phyloP scores from a whole-genome alignment of 108 stramenopile species.

The Skeletonema marinoi region DNA sequence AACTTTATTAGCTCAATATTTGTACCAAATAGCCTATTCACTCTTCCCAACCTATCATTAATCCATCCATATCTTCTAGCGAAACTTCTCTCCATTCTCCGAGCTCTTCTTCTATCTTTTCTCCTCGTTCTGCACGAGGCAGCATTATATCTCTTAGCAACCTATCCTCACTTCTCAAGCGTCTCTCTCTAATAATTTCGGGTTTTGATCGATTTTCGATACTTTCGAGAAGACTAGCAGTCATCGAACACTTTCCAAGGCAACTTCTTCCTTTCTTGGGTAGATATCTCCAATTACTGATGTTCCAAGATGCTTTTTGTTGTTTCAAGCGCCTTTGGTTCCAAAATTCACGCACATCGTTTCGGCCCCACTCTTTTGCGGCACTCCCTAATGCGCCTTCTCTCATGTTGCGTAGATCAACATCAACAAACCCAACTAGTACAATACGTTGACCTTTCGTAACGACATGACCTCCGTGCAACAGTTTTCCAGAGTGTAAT shows the following conservation, averaged over 20 bases:
- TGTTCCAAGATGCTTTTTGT: slow-evolving; percentile 41
- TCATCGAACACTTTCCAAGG: slow-evolving; percentile 3
- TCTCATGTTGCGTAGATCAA: slow-evolving; percentile 54
- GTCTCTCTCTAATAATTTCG: slow-evolving; percentile 49
- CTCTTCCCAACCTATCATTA: slow-evolving; percentile 10
- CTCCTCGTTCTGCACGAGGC: slow-evolving; percentile 39
- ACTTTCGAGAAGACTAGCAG: slow-evolving; percentile 34
- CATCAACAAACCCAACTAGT: slow-evolving; percentile 77
- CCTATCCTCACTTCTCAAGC: slow-evolving; percentile 65
- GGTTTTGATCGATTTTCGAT: slow-evolving; percentile 50
- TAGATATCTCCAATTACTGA: slow-evolving; percentile 55
- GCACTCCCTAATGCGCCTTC: slow-evolving; percentile 52
- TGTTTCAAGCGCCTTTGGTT: slow-evolving; percentile 37
- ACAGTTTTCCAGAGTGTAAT: slow-evolving; percentile 70
- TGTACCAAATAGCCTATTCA: background rate
- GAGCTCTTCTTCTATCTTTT: slow-evolving; percentile 5
- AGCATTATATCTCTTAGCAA: slow-evolving; percentile 63
- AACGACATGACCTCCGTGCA: slow-evolving; percentile 76
- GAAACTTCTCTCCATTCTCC: slow-evolving; percentile 13
- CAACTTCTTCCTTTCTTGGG: slow-evolving; percentile 10
- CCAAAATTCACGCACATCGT: slow-evolving; percentile 67
- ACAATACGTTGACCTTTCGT: slow-evolving; percentile 64
- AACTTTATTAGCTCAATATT: background rate
- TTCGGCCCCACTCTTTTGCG: slow-evolving; percentile 69
- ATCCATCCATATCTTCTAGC: slow-evolving; percentile 7